These are phyloP conservation scores for Pseudogymnoascus sp. DNA, from an alignment of 2,329 filamentous ascomycete genomes.

Conservation along the genomic window DNA sequence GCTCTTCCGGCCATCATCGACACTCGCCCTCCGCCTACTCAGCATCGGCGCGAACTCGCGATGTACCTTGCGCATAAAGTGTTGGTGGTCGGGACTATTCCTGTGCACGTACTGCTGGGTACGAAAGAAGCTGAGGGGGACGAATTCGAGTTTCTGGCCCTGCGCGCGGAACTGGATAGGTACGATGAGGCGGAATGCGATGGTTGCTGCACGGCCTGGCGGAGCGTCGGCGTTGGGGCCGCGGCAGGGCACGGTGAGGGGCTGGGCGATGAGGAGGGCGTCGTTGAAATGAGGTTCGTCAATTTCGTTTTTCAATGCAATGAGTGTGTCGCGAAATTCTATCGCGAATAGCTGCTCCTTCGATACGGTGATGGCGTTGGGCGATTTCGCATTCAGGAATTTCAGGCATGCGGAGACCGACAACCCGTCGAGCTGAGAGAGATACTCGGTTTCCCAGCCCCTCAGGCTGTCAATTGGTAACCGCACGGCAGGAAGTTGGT, in stretches of 20 bases:
- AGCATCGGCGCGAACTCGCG: slow-evolving; percentile 51
- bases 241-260: slow-evolving; percentile 38
- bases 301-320: slow-evolving; percentile 35
- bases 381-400: slow-evolving; percentile 33
- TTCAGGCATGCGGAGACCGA: slow-evolving; percentile 35
- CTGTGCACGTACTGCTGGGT: slow-evolving; percentile 56
- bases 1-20: background rate
- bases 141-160: slow-evolving; percentile 48
- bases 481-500: slow-evolving; percentile 53
- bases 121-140: slow-evolving; percentile 59
- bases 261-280: slow-evolving; percentile 37
- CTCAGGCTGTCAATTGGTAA: slow-evolving; percentile 48
- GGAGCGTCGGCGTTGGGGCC: slow-evolving; percentile 20
- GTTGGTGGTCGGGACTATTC: slow-evolving; percentile 46
- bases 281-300: slow-evolving; percentile 41
- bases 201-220: slow-evolving; percentile 33
- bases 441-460: slow-evolving; percentile 47
- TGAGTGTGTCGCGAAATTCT: slow-evolving; percentile 38
- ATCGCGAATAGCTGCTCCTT: slow-evolving; percentile 39
- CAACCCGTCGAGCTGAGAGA: slow-evolving; percentile 43
- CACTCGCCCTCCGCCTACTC: slow-evolving; percentile 25
- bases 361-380: slow-evolving; percentile 27
- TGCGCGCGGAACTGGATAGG: slow-evolving; percentile 50
- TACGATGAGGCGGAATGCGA: slow-evolving; percentile 54
- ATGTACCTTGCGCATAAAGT: slow-evolving; percentile 54